phyloP scores from a whole-genome alignment of 768 basidiomycete species.

The Leccinum longicurvipes region DNA sequence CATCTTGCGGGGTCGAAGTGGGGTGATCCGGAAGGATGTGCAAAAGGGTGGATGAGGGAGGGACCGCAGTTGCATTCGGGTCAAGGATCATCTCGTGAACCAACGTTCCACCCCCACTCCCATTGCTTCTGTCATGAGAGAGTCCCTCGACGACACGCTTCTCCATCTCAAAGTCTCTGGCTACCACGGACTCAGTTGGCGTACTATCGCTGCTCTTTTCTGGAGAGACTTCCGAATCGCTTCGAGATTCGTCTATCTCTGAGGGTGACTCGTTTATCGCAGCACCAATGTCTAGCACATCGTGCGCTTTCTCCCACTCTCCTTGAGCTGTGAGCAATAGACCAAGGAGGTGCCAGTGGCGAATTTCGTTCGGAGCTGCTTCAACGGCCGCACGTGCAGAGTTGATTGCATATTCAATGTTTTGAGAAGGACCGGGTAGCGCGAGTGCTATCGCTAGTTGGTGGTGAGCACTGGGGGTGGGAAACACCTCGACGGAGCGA shows the following conservation, averaged over 20 bases:
- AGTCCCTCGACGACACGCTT: background rate
- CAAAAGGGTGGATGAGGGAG: conserved; percentile 42
- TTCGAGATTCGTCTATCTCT: conserved; percentile 34
- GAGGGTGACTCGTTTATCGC: conserved; percentile 45
- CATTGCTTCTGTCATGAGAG: background rate
- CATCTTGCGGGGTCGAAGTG: conserved; percentile 48
- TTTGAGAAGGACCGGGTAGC: conserved; percentile 58
- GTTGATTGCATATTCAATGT: conserved; percentile 64
- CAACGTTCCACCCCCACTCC: background rate
- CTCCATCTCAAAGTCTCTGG: conserved; percentile 15
- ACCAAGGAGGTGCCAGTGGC: conserved; percentile 91
- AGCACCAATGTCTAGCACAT: conserved; percentile 76
- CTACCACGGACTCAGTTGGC: background rate
- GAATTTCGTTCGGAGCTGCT: conserved; percentile 54
- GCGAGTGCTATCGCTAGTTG: conserved; percentile 78
- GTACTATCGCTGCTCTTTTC: conserved; percentile 9
- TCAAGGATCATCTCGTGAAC: conserved; percentile 31
- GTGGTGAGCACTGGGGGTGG: conserved; percentile 62
- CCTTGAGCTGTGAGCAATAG: conserved; percentile 75
- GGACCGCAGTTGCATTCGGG: conserved; percentile 30
- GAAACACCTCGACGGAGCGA: conserved; percentile 43
- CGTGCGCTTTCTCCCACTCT: conserved; percentile 74
- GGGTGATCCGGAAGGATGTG: conserved; percentile 47
- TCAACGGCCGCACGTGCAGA: conserved; percentile 74
- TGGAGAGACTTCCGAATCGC: conserved; percentile 18